These are phyloP conservation scores for Colletotrichum eremochloae DNA, from an alignment of 2,329 filamentous ascomycete genomes.

Conservation along the genomic window DNA sequence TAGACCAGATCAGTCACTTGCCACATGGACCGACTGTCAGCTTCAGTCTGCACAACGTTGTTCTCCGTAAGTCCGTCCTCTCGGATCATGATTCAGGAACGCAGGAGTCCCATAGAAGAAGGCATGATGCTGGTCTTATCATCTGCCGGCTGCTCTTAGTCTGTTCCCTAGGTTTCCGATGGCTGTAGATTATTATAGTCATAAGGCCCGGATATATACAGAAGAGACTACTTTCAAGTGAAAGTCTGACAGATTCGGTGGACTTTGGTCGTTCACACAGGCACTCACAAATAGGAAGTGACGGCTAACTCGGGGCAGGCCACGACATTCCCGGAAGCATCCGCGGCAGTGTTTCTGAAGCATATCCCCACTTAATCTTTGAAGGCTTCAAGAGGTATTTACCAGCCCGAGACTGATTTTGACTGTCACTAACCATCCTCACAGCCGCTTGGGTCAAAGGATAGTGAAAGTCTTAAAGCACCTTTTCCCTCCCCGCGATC, in stretches of 20 bases:
- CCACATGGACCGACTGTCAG: constrained; percentile 85
- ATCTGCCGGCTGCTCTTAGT: background rate
- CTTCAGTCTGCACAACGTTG: constrained; percentile 92
- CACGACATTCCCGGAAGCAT: constrained; percentile 92
- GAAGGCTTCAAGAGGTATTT: constrained; percentile 78
- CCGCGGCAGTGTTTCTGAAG: constrained; percentile 89
- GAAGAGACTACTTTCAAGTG: background rate
- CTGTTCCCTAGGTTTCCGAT: background rate
- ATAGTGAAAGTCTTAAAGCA: constrained; percentile 94
- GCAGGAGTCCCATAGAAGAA: too few species aligned
- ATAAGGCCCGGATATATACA: background rate
- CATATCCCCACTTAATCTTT: constrained; percentile 94
- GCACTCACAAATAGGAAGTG: background rate
- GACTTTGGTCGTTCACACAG: background rate
- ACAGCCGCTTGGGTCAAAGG: constrained; percentile 81
- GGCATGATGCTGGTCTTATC: background rate
- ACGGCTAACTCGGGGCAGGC: constrained; percentile 52
- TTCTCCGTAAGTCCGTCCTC: constrained; percentile 65
- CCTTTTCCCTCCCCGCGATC: constrained; percentile 90
- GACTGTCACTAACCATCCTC: background rate
- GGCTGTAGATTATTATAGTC: too few species aligned
- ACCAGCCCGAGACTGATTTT: background rate
- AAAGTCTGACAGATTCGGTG: background rate
- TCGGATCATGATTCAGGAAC: background rate
- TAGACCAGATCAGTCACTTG: constrained; percentile 74